phyloP scores from a whole-genome alignment of 371 early-diverging fungal genomes.

The Dinochytrium kinnereticum region DNA sequence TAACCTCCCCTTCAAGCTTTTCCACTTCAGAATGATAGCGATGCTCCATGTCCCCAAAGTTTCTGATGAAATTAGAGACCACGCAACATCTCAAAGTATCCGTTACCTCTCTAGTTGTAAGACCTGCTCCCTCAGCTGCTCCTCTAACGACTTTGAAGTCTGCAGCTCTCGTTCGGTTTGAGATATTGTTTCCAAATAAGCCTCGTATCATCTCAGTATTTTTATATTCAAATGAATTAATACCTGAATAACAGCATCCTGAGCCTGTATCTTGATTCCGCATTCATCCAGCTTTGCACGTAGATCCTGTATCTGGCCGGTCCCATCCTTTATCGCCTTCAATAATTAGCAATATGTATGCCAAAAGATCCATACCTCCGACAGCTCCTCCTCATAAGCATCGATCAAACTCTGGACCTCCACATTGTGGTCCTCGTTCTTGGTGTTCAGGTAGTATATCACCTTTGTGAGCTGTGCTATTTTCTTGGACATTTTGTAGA shows the following conservation, averaged over 20 bases:
- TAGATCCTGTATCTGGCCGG: conserved; percentile 26
- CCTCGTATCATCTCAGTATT: background rate
- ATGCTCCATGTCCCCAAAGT: background rate
- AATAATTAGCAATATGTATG: background rate
- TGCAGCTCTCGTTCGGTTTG: background rate
- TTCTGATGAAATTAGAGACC: background rate
- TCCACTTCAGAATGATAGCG: background rate
- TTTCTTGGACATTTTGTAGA: conserved; percentile 63
- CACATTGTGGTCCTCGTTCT: conserved; percentile 57
- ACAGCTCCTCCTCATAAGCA: conserved; percentile 54
- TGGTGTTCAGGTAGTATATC: conserved; percentile 62
- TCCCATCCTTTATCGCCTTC: conserved; percentile 49
- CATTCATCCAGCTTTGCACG: conserved; percentile 27
- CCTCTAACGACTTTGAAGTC: conserved; percentile 14
- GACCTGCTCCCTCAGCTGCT: conserved; percentile 5
- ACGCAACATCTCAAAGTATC: background rate
- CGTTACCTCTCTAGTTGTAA: background rate
- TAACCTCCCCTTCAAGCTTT: background rate
- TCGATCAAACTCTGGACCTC: conserved; percentile 52
- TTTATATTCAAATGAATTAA: background rate
- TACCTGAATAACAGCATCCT: conserved; percentile 35
- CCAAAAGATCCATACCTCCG: conserved; percentile 30
- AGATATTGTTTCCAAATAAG: conserved; percentile 21
- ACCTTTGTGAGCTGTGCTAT: conserved; percentile 65
- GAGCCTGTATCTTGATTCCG: conserved; percentile 23